A percentile compares a stretch with the other conserved stretches of the same genome.
Conservation (phyloP, 202 grass and related monocot species). For the Setaria italica region DNA sequence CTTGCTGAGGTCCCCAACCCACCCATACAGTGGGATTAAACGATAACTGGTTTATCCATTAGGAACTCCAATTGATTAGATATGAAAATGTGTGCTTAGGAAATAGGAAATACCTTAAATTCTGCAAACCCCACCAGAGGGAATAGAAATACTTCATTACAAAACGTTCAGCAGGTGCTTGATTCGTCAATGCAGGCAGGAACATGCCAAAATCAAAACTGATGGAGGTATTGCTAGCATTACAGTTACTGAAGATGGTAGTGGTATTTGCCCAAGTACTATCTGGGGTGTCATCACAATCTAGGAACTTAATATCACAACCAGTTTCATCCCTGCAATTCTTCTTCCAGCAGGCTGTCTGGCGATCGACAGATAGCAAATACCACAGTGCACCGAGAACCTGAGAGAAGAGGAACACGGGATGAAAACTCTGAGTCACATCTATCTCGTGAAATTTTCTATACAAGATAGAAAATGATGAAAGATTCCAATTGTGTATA, state of each 20-base stretch:
- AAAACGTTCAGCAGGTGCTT: slow-evolving; percentile 70
- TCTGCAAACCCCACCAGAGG: slow-evolving; percentile 98
- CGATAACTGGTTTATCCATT: background rate
- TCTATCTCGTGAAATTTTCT: slow-evolving; percentile 26
- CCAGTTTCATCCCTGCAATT: slow-evolving; percentile 61
- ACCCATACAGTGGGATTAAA: background rate
- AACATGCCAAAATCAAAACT: slow-evolving; percentile 89
- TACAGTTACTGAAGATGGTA: slow-evolving; percentile 59
- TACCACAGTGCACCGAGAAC: slow-evolving; percentile 90
- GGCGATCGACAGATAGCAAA: slow-evolving; percentile 81
- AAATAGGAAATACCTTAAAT: slow-evolving; percentile 75
- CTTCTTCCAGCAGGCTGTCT: slow-evolving; percentile 90
- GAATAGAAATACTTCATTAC: slow-evolving; percentile 93
- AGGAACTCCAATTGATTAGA: background rate
- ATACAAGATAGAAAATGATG: slow-evolving; percentile 6
- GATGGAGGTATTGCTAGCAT: slow-evolving; percentile 22
- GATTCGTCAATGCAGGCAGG: slow-evolving; percentile 61
- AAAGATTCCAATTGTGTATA: slow-evolving; percentile 26
- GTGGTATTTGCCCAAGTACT: slow-evolving; percentile 53
- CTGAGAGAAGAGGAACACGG: slow-evolving; percentile 47
- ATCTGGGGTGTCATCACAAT: slow-evolving; percentile 56
- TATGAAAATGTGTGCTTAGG: background rate
- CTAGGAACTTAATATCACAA: slow-evolving; percentile 67
- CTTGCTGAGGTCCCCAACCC: background rate
- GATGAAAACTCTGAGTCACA: slow-evolving; percentile 21